Percentiles rank a stretch among this genome's conserved stretches.
These are phyloP conservation scores for Esteya vermicola DNA, from an alignment of 2,329 filamentous ascomycete genomes.

Conservation along the genomic window DNA sequence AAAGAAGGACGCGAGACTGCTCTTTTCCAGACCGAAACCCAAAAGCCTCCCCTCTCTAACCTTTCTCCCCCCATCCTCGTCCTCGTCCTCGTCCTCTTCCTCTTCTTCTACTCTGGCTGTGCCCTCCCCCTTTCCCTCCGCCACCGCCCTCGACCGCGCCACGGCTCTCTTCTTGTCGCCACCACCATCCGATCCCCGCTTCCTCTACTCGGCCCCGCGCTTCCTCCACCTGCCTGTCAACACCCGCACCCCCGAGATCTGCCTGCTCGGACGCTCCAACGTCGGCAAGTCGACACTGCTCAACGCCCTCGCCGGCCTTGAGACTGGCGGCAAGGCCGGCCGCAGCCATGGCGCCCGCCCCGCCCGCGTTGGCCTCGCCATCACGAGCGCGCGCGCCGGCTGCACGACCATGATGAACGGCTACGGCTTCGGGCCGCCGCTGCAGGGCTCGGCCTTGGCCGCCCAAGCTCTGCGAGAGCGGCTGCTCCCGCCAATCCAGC, in stretches of 20 bases:
- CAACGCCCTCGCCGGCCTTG: constrained; percentile 55
- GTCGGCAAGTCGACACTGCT: constrained; percentile 83
- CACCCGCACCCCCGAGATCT: constrained; percentile 44
- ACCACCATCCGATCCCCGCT: constrained; percentile 13
- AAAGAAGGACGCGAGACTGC: no score
- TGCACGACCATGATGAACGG: constrained; percentile 41
- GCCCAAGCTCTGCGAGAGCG: no score
- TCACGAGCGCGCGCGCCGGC: constrained; percentile 35
- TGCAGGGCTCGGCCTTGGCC: no score
- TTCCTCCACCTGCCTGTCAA: constrained; percentile 37
- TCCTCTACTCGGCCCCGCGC: constrained; percentile 35
- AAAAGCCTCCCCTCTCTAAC: no score
- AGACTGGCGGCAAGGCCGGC: constrained; percentile 13
- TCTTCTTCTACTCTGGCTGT: constrained; percentile 5
- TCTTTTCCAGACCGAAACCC: no score
- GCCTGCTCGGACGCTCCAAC: constrained; percentile 75
- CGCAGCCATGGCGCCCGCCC: constrained; percentile 13
- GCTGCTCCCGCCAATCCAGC: constrained; percentile 1
- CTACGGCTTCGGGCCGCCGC: constrained; percentile 35
- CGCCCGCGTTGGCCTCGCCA: constrained; percentile 34
- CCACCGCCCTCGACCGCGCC: constrained; percentile 11
- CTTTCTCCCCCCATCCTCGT: no score
- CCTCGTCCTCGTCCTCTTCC: not conserved
- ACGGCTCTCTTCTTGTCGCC: constrained; percentile 14
- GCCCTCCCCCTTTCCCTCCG: not conserved